Conservation (phyloP, 2,329 filamentous ascomycete genomes). For the Daldinia sp. region DNA sequence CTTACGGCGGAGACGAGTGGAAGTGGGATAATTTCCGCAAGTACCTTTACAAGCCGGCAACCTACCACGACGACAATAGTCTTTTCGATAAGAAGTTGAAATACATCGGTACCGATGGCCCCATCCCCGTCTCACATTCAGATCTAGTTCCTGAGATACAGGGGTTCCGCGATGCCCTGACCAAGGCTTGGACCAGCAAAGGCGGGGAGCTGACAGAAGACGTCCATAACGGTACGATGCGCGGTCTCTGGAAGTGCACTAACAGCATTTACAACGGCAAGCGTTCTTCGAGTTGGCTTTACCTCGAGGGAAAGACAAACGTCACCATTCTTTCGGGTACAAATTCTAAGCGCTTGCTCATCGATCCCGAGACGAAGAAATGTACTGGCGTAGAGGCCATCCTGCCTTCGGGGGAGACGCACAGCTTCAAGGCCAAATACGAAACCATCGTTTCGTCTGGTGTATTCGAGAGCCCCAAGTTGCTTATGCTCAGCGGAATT, state of each 20-base stretch:
- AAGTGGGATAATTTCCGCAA: slow-evolving; percentile 64
- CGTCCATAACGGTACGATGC: slow-evolving; percentile 67
- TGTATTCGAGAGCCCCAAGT: slow-evolving; percentile 72
- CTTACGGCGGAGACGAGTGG: slow-evolving; percentile 77
- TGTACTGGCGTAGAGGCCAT: slow-evolving; percentile 63
- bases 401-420: slow-evolving; percentile 55
- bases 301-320: slow-evolving; percentile 65
- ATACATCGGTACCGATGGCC: slow-evolving; percentile 65
- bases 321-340: slow-evolving; percentile 63
- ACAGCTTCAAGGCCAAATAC: slow-evolving; percentile 61
- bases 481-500: slow-evolving; percentile 74
- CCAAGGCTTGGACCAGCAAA: slow-evolving; percentile 65
- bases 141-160: slow-evolving; percentile 65
- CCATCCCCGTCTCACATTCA: slow-evolving; percentile 66
- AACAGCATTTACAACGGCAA: slow-evolving; percentile 70
- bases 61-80: slow-evolving; percentile 67
- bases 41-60: slow-evolving; percentile 68
- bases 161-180: slow-evolving; percentile 63
- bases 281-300: slow-evolving; percentile 65
- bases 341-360: slow-evolving; percentile 65
- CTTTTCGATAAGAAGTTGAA: slow-evolving; percentile 59
- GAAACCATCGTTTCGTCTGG: slow-evolving; percentile 65
- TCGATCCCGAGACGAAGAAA: slow-evolving; percentile 58
- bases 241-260: slow-evolving; percentile 64
- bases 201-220: slow-evolving; percentile 65